These are phyloP conservation scores for Cenchrus americanus DNA, from an alignment of 176 grass and related monocot species.

Conservation along the genomic window DNA sequence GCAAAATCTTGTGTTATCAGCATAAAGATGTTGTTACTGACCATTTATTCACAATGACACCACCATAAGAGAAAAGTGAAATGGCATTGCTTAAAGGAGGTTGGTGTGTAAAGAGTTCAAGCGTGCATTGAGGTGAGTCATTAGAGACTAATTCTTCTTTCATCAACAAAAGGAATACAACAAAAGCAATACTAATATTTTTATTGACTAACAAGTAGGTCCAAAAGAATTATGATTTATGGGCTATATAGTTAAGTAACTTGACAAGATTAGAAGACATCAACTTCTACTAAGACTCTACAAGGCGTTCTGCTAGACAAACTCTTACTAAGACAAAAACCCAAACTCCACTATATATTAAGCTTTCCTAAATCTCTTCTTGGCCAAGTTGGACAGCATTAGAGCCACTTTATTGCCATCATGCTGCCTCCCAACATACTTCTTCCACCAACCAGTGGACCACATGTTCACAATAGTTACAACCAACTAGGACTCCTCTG, in stretches of 20 bases:
- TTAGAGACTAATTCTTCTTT: neutral
- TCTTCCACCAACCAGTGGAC: neutral
- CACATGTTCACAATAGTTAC: neutral
- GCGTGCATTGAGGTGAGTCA: neutral
- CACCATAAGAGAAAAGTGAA: neutral
- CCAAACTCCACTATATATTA: neutral
- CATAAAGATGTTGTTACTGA: neutral
- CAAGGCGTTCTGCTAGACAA: neutral
- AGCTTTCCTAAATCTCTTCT: neutral
- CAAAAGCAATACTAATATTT: neutral
- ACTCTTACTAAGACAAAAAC: neutral
- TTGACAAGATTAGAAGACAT: neutral
- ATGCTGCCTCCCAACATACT: neutral
- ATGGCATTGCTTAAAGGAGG: neutral
- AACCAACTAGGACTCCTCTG: neutral
- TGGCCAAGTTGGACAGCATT: neutral
- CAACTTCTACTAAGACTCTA: neutral
- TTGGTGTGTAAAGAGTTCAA: neutral
- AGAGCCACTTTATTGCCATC: neutral
- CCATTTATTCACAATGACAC: neutral
- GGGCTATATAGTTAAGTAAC: neutral
- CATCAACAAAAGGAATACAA: neutral
- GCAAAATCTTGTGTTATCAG: neutral
- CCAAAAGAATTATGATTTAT: neutral
- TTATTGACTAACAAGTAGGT: neutral